A percentile compares a stretch with the other conserved stretches of the same genome.
These are phyloP conservation scores for Penicillium turbatum DNA, from an alignment of 495 filamentous ascomycete genomes.

Conservation along the genomic window DNA sequence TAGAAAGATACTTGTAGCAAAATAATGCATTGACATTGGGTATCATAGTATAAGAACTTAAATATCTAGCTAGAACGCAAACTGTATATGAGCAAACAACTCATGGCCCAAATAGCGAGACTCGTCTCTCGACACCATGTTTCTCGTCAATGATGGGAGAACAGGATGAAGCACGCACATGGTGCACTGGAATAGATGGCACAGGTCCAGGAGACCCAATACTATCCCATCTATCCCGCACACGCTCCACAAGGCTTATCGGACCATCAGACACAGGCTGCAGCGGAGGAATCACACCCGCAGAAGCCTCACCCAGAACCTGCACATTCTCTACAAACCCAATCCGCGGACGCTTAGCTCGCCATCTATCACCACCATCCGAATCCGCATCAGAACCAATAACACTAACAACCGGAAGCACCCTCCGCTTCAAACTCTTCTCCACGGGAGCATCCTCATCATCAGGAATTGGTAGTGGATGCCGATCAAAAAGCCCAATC, in stretches of 20 bases:
- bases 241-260: neutral
- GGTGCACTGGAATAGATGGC: neutral
- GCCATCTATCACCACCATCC: neutral
- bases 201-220: neutral
- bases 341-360: slow-evolving; percentile 10
- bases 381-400: slow-evolving; percentile 11
- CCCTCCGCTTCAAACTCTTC: neutral
- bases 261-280: neutral
- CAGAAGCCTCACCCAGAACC: neutral
- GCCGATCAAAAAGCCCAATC: slow-evolving; percentile 39
- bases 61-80: neutral
- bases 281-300: neutral
- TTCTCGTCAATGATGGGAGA: neutral
- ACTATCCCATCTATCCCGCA: neutral
- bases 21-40: too few species aligned
- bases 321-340: slow-evolving; percentile 10
- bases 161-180: neutral
- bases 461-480: slow-evolving; percentile 38
- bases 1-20: too few species aligned
- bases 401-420: neutral
- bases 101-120: slow-evolving; percentile 4
- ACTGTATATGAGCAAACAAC: neutral
- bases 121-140: neutral
- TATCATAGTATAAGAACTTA: neutral
- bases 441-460: slow-evolving; percentile 6